Conservation (phyloP, 257 asterid genomes). For the Cynanchum wilfordii region DNA sequence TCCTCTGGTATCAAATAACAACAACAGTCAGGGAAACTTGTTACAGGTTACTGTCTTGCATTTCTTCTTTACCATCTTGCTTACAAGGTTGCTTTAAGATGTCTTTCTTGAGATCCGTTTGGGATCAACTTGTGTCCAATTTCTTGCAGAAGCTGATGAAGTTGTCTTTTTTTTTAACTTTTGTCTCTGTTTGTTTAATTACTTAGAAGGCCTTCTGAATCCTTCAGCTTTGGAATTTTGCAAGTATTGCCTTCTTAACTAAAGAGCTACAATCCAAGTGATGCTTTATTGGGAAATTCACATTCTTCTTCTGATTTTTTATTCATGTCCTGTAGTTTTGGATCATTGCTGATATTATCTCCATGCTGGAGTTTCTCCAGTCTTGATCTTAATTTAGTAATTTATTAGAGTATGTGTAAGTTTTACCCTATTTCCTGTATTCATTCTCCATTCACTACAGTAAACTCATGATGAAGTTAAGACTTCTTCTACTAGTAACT, state of each 20-base stretch:
- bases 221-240: neutral
- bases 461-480: neutral
- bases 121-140: neutral
- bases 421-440: neutral
- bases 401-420: neutral
- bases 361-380: neutral
- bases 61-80: constrained; percentile 10
- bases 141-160: too few relatives aligned
- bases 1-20: constrained; percentile 57
- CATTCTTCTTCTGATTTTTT: neutral
- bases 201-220: neutral
- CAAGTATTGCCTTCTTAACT: neutral
- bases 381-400: neutral
- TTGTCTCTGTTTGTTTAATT: neutral
- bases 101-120: neutral
- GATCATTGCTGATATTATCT: too few relatives aligned
- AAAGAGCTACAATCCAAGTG: neutral
- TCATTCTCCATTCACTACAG: neutral
- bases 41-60: constrained; percentile 54
- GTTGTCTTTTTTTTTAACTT: too few relatives aligned
- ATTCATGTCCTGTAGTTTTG: neutral
- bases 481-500: neutral
- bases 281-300: neutral
- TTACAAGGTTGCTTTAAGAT: too few relatives aligned
- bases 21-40: constrained; percentile 54